Conservation (phyloP, 129 eudicot species). For the Dittrichia graveolens region DNA sequence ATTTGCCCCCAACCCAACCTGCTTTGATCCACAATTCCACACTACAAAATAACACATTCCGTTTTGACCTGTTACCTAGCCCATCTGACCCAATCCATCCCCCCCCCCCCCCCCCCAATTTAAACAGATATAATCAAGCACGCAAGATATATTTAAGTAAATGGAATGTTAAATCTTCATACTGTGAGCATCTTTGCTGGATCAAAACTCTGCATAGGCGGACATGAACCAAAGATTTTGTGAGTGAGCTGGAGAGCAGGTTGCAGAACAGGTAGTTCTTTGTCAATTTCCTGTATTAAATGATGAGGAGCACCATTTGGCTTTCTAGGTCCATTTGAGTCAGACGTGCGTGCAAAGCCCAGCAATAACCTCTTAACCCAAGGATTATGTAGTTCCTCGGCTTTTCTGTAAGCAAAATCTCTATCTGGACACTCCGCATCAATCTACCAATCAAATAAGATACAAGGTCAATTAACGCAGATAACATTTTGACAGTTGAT, state of each 20-base stretch:
- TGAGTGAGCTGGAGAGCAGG: conserved; percentile 91
- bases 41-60: not conserved
- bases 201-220: conserved; percentile 96
- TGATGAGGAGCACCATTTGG: conserved; percentile 67
- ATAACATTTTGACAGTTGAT: not conserved
- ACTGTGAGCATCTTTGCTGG: conserved; percentile 95
- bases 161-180: conserved; percentile 22
- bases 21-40: not conserved
- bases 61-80: not conserved
- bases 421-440: conserved; percentile 78
- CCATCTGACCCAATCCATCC: not conserved
- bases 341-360: conserved; percentile 94
- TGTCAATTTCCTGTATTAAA: conserved; percentile 79
- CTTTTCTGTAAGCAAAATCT: conserved; percentile 69
- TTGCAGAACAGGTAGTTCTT: conserved; percentile 69
- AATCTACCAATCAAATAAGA: conserved; percentile 51
- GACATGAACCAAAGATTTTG: conserved; percentile 90
- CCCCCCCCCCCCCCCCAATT: not conserved
- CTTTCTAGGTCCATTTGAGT: conserved; percentile 76
- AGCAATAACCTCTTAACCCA: conserved; percentile 83
- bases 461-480: conserved; percentile 1
- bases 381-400: conserved; percentile 87
- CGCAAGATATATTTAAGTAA: not conserved
- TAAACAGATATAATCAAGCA: not conserved
- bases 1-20: not conserved